Percentiles rank a stretch among this genome's conserved stretches.
phyloP scores from a whole-genome alignment of 768 basidiomycete genomes.

The Hypholoma sublateritium region DNA sequence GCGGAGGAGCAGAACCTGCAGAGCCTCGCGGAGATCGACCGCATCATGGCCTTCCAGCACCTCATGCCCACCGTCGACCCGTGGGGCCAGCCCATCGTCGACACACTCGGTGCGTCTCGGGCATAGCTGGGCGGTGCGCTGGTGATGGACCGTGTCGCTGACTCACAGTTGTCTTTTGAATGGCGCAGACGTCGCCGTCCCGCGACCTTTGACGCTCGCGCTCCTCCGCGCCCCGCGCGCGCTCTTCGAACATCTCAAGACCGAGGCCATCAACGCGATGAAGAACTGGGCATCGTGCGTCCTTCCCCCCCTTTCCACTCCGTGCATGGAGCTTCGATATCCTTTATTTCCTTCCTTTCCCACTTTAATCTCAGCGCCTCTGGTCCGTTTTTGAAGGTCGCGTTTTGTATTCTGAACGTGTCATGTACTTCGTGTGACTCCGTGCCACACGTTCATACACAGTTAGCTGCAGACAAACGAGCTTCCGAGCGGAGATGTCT shows the following conservation, averaged over 20 bases:
- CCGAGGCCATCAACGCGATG: conserved; percentile 14
- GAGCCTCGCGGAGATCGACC: conserved; percentile 36
- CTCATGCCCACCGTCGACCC: conserved; percentile 38
- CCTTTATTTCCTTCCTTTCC: no score
- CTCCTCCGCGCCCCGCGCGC: not conserved
- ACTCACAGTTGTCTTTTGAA: conserved; percentile 1
- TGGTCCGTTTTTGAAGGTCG: no score
- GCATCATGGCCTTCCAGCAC: conserved; percentile 31
- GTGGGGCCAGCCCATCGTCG: conserved; percentile 37
- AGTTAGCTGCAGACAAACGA: no score
- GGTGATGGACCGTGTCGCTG: not conserved
- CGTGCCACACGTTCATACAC: no score
- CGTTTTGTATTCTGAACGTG: no score
- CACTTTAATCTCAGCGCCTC: no score
- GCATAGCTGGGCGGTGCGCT: no score
- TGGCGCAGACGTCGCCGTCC: conserved; percentile 45
- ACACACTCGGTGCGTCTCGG: conserved; percentile 36
- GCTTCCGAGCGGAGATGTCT: no score
- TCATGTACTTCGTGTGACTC: no score
- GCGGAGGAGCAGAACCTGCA: conserved; percentile 28
- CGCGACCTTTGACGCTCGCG: conserved; percentile 7
- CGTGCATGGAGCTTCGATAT: no score
- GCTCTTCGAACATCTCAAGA: not conserved
- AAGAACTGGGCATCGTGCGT: conserved; percentile 25
- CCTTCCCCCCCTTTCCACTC: no score